Evolutionary conservation across 495 filamentous ascomycete species (phyloP), one percentile per base, ranked within the genome.

Genomic region (Talaromyces nanjingensis): DNA sequence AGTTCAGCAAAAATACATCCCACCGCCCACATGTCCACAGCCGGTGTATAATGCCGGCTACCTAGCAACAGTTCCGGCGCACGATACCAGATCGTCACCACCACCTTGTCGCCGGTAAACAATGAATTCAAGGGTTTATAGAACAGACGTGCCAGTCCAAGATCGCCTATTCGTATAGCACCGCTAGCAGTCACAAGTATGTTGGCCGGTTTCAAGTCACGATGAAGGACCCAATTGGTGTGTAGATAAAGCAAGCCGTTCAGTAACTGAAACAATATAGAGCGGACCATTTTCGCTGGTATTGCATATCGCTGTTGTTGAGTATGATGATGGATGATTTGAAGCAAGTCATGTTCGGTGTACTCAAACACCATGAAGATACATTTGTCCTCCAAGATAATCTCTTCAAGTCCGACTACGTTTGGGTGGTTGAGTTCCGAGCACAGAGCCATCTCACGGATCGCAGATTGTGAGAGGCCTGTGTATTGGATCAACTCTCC

Each of bases 361-460:
- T 97, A 99, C 75, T 98, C 94, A 70, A 99, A 99, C 20, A 99
- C 93, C 91, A 99, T 99, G 76, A 92, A 98, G 70, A 99, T 99
- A 79, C 92, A 97, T 77, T 97, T 98, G 75, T 96, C 92, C 76
- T 99, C 92, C 14, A 99, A 80, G 70, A 98, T 97, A 69, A 97
- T 99, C 74, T 99, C 94, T 67, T 93, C 85, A 31, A 97, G 83
- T 64, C 89, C 85, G 70, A 99, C 93, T 53, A 99, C 88, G 71
- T 98, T 97, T 60, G 84, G 79, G 73, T 99, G 93, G 22, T 84
- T 86, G 11, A 98, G 84, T 69, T 98, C 96, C 63, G 92, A 92
- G 71, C 94, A 99, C 5, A 99, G 82, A n/a, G 93, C 89, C 96
- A 99, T 99, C 75, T 99, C 94, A 42, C 94, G 91, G 66, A 96